These are phyloP conservation scores for Durotheca rogersii DNA, from an alignment of 495 filamentous ascomycete species.

Conservation along the genomic window DNA sequence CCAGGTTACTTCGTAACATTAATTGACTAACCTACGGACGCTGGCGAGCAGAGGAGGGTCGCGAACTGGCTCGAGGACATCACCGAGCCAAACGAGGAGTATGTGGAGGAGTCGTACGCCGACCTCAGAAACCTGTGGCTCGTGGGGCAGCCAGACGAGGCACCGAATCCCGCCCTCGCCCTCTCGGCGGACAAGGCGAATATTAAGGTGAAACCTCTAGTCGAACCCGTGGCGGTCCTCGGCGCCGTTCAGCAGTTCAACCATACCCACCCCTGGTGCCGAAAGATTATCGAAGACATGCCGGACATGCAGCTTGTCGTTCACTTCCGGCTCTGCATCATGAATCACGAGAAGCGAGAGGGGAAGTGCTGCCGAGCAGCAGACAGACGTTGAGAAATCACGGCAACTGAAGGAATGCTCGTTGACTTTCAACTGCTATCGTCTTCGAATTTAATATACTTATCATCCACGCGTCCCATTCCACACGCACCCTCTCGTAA, in stretches of 20 bases:
- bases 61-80: constrained; percentile 20
- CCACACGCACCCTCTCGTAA: too few relatives aligned
- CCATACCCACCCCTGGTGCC: constrained; percentile 14
- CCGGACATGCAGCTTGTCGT: constrained; percentile 26
- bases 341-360: constrained; percentile 9
- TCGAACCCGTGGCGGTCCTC: constrained; percentile 19
- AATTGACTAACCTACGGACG: constrained; percentile 6
- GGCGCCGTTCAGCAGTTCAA: constrained; percentile 20
- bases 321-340: constrained; percentile 24
- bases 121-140: constrained; percentile 25
- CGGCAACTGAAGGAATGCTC: not conserved
- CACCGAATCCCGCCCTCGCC: constrained; percentile 9
- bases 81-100: constrained; percentile 2
- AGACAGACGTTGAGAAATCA: constrained; percentile 3
- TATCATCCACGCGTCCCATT: too few relatives aligned
- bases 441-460: not conserved
- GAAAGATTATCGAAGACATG: constrained; percentile 15
- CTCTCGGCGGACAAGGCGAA: constrained; percentile 6
- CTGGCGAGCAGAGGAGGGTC: constrained; percentile 9
- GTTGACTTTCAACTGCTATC: not conserved
- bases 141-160: constrained; percentile 15
- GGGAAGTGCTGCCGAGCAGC: not conserved
- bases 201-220: constrained; percentile 14
- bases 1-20: not conserved
- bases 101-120: constrained; percentile 9